Evolutionary conservation across 169 alveolate genomes (phyloP), one percentile per base, ranked within the genome.

Genomic region (Eimeria zaria): DNA sequence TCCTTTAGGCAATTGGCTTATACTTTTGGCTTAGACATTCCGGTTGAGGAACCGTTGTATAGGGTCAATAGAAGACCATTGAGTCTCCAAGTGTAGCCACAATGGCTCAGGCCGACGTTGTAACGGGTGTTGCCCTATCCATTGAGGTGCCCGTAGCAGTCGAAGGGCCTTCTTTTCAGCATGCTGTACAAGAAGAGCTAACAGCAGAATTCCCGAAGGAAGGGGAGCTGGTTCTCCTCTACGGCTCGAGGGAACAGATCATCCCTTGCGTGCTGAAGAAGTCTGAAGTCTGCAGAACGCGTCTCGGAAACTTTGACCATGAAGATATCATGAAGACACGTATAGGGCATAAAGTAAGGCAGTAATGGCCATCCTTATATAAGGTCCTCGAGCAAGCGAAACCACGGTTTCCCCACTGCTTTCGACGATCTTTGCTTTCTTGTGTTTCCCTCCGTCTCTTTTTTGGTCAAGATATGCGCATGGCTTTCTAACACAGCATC

Each of bases 151-250:
- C 62, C 22, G 60, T 11, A n/a, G 87, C 33, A 11, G 87, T 33
- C 44, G 62, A 44, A 41, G 87, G 7, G 44, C 22, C 18, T 39
- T 20, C 8, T 46, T 22, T 22, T 41, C 44, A 55, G 14, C 83
- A 20, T 11, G 39, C 36, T 9, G 62, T 55, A 48, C 67, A 69
- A 27, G 36, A 44, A 20, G 74, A 36, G 20, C 46, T 6, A 2
- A 11, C 73, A 11, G 41, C 9, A 6, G 62, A 55, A 11, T 90
- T 39, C 78, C 95, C 95, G 39, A 55, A 60, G 44, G 92, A 95
- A 83, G 97, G 97, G 39, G 97, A 88, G n/a, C 18, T 89, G 60
- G 95, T 95, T 73, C 48, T 90, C 46, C 91, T 95, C 73, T 95
- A 95, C 51, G 97, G 96, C 24, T 60, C 93, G 27, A 74, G 93